Evolutionary conservation across 306 rosid species (phyloP), one percentile per base, ranked within the genome.

Genomic region (Castanopsis chinensis): DNA sequence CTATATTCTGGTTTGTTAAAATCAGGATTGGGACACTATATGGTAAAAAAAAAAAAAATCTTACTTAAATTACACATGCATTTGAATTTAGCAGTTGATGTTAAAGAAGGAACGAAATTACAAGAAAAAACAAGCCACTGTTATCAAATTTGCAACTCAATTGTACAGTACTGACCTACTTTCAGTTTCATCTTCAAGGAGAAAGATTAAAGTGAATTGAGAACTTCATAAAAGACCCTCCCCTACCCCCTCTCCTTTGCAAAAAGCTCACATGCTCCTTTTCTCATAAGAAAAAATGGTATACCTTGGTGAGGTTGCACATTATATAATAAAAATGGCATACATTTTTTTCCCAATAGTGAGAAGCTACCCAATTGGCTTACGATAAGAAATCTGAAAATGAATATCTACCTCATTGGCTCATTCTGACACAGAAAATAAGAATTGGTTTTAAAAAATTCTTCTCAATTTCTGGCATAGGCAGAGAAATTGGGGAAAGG

Each of bases 11-110:
- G 97, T 76, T 92, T 87, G 76, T 86, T 92, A 86, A 95, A 95
- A 81, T 92, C 96, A 4, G 98, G 99, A 74, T 95, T 91, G 20
- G 98, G 99, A 83, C 98, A 92, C 99, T 95, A 17, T 2, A 75
- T 43, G 7, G 52, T 25, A 25, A 25, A 35, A 61, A 54, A 57
- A 60, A 77, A 61, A 52, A 70, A 57, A 25, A 15, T 68, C 9
- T 72, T 58, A 58, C 0, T 69, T 20, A 43, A 74, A 57, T 51
- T 56, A 71, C 20, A 4, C 14, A 19, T 55, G 6, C 69, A 78
- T 14, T 56, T 19, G 70, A 63, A 77, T 71, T 68, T 35, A 18
- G 75, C 27, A 45, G 45, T 54, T 54, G 72, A 43, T 20, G 53
- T 35, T 51, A 19, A 67, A 27, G 73, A 78, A 17, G 17, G 59